These are phyloP conservation scores for Fusarium annulatum DNA, from an alignment of 2,329 filamentous ascomycete species.

Conservation along the genomic window DNA sequence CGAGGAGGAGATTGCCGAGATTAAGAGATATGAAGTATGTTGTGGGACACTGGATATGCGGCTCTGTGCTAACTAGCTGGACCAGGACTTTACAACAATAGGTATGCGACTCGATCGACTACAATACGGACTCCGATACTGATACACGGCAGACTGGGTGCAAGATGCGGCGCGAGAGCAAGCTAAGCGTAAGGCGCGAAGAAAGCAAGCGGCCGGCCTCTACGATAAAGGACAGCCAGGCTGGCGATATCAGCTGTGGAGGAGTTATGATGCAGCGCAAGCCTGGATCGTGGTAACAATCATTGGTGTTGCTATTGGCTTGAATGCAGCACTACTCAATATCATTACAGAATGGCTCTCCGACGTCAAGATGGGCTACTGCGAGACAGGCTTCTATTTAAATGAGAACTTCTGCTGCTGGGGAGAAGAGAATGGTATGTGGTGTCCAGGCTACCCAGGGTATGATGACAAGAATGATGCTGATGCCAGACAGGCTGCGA, in stretches of 20 bases:
- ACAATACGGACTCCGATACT: slow-evolving; percentile 45
- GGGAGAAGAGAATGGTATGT: slow-evolving; percentile 84
- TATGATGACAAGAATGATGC: background rate
- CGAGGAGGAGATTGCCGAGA: slow-evolving; percentile 95
- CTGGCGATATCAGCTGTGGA: slow-evolving; percentile 84
- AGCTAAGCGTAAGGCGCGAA: slow-evolving; percentile 78
- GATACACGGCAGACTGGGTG: slow-evolving; percentile 79
- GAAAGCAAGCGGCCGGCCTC: slow-evolving; percentile 77
- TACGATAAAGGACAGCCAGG: slow-evolving; percentile 76
- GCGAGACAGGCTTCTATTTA: slow-evolving; percentile 93
- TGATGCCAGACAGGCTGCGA: slow-evolving; percentile 71
- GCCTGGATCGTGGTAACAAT: slow-evolving; percentile 98
- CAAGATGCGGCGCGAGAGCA: slow-evolving; percentile 96
- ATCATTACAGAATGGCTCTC: slow-evolving; percentile 97
- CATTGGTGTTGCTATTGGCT: slow-evolving; percentile 89
- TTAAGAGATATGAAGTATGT: slow-evolving; percentile 90
- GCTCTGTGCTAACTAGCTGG: slow-evolving; percentile 27
- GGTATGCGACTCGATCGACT: slow-evolving; percentile 57
- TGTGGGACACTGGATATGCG: background rate
- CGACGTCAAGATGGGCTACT: slow-evolving; percentile 96
- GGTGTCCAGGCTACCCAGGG: background rate
- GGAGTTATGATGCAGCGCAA: slow-evolving; percentile 95
- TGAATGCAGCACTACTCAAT: slow-evolving; percentile 93
- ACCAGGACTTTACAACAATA: slow-evolving; percentile 93
- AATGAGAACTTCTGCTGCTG: slow-evolving; percentile 99